Evolutionary conservation across 495 filamentous ascomycete species (phyloP).

Genomic region (Chlorociboria aeruginascens): DNA sequence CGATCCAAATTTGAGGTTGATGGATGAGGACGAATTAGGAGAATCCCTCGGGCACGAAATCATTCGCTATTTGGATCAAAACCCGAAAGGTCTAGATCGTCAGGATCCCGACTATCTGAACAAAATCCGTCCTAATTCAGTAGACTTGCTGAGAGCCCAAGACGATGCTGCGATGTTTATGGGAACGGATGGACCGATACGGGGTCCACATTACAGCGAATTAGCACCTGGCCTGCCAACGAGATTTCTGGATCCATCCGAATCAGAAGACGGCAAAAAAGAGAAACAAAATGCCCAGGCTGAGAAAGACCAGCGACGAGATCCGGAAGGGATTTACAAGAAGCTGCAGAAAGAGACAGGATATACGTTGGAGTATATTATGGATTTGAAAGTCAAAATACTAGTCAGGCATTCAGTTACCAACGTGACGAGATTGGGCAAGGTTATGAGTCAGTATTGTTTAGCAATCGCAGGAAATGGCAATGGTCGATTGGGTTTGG

Average conservation of each 20-base stretch:
- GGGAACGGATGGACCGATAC: constrained; percentile 15
- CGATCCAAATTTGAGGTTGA: constrained; percentile 48
- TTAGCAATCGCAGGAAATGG: constrained; percentile 73
- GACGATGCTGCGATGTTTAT: constrained; percentile 3
- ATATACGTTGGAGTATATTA: constrained; percentile 44
- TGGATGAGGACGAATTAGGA: constrained; percentile 27
- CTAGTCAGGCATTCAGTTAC: constrained; percentile 61
- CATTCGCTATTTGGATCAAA: neutral
- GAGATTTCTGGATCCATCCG: neutral
- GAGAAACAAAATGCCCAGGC: constrained; percentile 29
- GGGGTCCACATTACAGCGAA: neutral
- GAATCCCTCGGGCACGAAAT: neutral
- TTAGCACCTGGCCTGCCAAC: constrained; percentile 9
- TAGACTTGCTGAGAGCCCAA: constrained; percentile 1
- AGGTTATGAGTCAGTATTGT: constrained; percentile 59
- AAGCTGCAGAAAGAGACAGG: constrained; percentile 57
- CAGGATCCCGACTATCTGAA: constrained; percentile 20
- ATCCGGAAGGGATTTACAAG: constrained; percentile 36
- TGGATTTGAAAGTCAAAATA: constrained; percentile 42
- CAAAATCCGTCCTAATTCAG: neutral
- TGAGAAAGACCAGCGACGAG: constrained; percentile 29
- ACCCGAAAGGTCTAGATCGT: too few relatives aligned
- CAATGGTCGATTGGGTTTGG: constrained; percentile 75
- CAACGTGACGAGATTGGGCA: constrained; percentile 95
- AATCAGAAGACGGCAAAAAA: neutral